phyloP scores from a whole-genome alignment of 768 basidiomycete genomes.

The Baorangia bicolor region DNA sequence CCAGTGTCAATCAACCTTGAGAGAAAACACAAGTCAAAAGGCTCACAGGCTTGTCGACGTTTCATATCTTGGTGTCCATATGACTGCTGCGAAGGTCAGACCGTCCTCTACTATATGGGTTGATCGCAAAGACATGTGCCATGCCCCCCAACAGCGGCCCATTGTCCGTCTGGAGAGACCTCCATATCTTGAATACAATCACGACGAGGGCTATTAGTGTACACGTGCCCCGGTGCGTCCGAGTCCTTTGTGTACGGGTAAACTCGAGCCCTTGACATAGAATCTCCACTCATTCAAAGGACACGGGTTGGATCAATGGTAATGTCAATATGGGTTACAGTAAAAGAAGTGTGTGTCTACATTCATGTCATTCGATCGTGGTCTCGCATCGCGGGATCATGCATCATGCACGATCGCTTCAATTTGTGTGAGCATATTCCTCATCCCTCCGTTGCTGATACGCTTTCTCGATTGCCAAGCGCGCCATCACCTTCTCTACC shows the following conservation, averaged over 20 bases:
- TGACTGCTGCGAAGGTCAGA: conserved; percentile 64
- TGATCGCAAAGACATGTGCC: conserved; percentile 70
- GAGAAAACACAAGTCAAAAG: neutral
- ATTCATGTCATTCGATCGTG: neutral
- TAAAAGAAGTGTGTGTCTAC: neutral
- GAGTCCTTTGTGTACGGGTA: too few relatives aligned
- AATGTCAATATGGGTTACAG: too few relatives aligned
- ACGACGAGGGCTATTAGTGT: conserved; percentile 66
- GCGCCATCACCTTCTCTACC: conserved; percentile 56
- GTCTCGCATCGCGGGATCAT: neutral
- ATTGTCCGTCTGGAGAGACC: conserved; percentile 51
- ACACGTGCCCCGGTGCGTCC: conserved; percentile 51
- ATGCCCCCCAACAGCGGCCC: conserved; percentile 66
- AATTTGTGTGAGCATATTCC: neutral
- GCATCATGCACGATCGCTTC: neutral
- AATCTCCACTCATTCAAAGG: too few relatives aligned
- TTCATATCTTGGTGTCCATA: conserved; percentile 55
- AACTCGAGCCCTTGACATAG: conserved; percentile 1
- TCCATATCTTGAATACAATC: conserved; percentile 59
- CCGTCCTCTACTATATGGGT: conserved; percentile 74
- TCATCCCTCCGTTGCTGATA: conserved; percentile 1
- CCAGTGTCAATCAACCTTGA: conserved; percentile 46
- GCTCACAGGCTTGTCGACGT: conserved; percentile 48
- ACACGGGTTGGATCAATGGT: too few relatives aligned
- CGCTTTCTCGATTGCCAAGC: conserved; percentile 49